Evolutionary conservation across 164 flowering plant species (phyloP), one percentile per base, ranked within the genome.

Genomic region (Chimonanthus salicifolius): DNA sequence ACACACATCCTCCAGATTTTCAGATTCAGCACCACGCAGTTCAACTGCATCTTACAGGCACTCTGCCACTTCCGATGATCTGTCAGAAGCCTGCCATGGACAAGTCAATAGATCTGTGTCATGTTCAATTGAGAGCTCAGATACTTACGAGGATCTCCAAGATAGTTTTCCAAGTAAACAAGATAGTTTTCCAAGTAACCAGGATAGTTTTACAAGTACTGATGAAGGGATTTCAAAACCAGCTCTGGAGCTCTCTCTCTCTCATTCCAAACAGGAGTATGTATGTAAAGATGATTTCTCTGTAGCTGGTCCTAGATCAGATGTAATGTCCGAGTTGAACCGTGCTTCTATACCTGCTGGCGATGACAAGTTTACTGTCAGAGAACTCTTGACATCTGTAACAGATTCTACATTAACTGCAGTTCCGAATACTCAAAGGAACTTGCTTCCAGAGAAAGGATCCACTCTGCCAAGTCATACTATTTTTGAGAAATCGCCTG

Each of bases 361-460:
- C 64, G 87, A 90, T 83, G 97, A 92, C 74, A 88, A 90, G 79
- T 87, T 83, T 78, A 89, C 89, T 16, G 88, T 88, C 6, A 85
- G 80, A 75, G 93, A 94, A 79, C 84, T 87, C 50, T 71, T 84
- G 48, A 81, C 91, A 16, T 79, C 88, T 45, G 77, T 74, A 72
- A 71, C 80, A 18, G 94, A 86, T 8, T 68, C 75, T 45, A 64
- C 77, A 11, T 71, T 88, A 71, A 16, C 71, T 18, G 72, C 83
- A 44, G 49, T 74, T 68, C 68, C 84, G 68, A 65, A 85, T 65
- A 75, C 63, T 76, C 80, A 77, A 77, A 87, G 77, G 71, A 73
- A 20, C 75, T 75, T 75, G 58, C 81, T 69, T 66, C 60, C 68
- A 44, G 92, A 88, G 49, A 86, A 71, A 74, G 87, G 76, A 73